Evolutionary conservation across 192 early-diverging fungal species (phyloP), one percentile per base, ranked within the genome.

Genomic region (Coemansia sp.): DNA sequence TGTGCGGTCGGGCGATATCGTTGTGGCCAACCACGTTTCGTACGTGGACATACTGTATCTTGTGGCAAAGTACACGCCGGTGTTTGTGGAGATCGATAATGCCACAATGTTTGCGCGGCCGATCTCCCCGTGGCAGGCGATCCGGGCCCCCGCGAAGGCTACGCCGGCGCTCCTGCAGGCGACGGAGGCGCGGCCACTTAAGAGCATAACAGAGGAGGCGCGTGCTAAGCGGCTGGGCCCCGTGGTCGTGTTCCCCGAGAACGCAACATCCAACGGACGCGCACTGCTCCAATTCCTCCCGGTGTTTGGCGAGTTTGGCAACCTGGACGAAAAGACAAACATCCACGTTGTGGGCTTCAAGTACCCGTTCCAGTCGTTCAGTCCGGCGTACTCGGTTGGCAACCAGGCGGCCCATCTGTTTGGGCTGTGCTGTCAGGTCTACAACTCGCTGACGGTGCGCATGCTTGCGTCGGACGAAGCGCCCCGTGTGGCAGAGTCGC

Each of bases 261-360:
- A 88, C 47, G 93, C 94, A 0, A 95, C 94, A 10, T 88, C 89
- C 23, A 96, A 96, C 74, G 92, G 92, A n/a, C 80, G 91, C 6
- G 94, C 93, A 7, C 73, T 96, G 26, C 79, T 96, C 9, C 90
- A 92, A 68, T 87, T 94, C 39, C 66, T 86, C 21, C 89, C 91
- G 5, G 74, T 94, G 18, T 94, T 95, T 69, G 85, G 88, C 48
- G 79, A 85, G 8, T 76, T 75, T 19, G 73, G 71, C n/a, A 71
- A 86, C 23, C 76, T 85, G 32, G 89, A 93, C 64, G 79, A 86
- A 6, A 82, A 87, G 41, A 61, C 86, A 10, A 21, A 61, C 9
- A 72, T 96, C 48, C 84, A 86, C 49, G 48, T 93, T n/a, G 38
- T 92, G 63, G 66, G 68, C 9, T 53, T 71, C 57, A 67, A 68